These are phyloP conservation scores for Amanita fuliginea DNA, from an alignment of 768 basidiomycete species.

Conservation along the genomic window DNA sequence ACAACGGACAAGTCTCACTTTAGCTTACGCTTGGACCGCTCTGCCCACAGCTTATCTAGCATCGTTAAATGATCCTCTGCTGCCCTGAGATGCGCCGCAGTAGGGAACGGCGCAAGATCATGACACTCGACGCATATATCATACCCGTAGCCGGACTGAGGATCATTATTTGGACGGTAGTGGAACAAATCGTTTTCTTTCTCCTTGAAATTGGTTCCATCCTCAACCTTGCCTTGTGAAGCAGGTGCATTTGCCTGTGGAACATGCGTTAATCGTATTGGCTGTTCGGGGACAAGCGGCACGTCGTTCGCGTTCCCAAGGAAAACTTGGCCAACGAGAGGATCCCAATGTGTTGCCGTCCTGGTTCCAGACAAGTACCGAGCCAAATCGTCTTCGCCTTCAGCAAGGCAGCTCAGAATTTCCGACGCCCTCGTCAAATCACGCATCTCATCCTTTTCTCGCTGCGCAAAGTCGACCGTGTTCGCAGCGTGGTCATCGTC, in stretches of 20 bases:
- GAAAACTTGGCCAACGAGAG: constrained; percentile 57
- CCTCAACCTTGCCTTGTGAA: not conserved
- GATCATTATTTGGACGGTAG: constrained; percentile 29
- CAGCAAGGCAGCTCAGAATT: constrained; percentile 43
- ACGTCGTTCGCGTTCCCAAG: constrained; percentile 81
- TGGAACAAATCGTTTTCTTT: constrained; percentile 28
- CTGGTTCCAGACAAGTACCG: constrained; percentile 11
- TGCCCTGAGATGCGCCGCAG: constrained; percentile 50
- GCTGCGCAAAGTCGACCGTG: constrained; percentile 70
- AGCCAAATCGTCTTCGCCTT: not conserved
- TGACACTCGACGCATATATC: constrained; percentile 87
- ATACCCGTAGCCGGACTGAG: constrained; percentile 49
- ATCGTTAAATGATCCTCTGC: constrained; percentile 65
- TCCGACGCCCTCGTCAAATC: constrained; percentile 76
- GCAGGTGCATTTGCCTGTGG: constrained; percentile 6
- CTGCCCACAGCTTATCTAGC: constrained; percentile 59
- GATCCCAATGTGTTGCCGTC: constrained; percentile 38
- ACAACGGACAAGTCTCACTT: constrained; percentile 9
- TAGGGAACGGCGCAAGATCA: constrained; percentile 68
- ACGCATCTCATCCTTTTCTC: constrained; percentile 86
- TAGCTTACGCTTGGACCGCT: constrained; percentile 23
- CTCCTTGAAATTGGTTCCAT: not conserved
- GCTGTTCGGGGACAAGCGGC: constrained; percentile 30
- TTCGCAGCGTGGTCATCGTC: constrained; percentile 23
- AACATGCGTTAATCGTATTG: constrained; percentile 16